A percentile compares a stretch with the other conserved stretches of the same genome.
Conservation (phyloP, 2,329 filamentous ascomycete species). For the Aspergillus neoniger region DNA sequence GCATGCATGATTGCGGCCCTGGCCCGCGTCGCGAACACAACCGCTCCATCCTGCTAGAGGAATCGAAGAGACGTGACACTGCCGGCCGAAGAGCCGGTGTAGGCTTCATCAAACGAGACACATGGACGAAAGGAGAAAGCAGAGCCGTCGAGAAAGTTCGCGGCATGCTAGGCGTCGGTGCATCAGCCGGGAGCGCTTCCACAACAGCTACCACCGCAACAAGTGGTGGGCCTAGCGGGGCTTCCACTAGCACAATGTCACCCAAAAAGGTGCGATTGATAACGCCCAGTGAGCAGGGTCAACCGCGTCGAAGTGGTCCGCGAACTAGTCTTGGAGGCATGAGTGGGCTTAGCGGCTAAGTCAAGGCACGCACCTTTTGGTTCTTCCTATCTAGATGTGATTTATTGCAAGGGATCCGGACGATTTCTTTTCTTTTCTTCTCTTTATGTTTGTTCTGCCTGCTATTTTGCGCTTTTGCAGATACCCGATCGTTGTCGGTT, state of each 20-base stretch:
- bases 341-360: slow-evolving; percentile 12
- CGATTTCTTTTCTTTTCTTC: background rate
- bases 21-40: slow-evolving; percentile 49
- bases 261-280: slow-evolving; percentile 50
- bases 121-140: slow-evolving; percentile 47
- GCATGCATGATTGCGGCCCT: slow-evolving; percentile 60
- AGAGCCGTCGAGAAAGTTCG: slow-evolving; percentile 50
- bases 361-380: too few relatives aligned
- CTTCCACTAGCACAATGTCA: slow-evolving; percentile 39
- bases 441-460: background rate
- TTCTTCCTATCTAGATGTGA: background rate
- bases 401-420: background rate
- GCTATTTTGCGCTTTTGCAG: background rate
- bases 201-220: slow-evolving; percentile 25
- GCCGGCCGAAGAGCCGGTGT: slow-evolving; percentile 36
- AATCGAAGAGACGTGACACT: slow-evolving; percentile 37
- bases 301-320: slow-evolving; percentile 24
- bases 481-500: background rate
- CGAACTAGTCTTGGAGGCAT: slow-evolving; percentile 25
- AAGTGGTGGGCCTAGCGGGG: slow-evolving; percentile 22
- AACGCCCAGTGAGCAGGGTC: slow-evolving; percentile 46
- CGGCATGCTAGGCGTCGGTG: slow-evolving; percentile 43
- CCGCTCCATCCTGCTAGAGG: slow-evolving; percentile 33
- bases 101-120: slow-evolving; percentile 46
- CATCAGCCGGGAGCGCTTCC: slow-evolving; percentile 27